Evolutionary conservation across 108 stramenopile genomes (phyloP), one percentile per base, ranked within the genome.

Genomic region (Poteriospumella lacustris): DNA sequence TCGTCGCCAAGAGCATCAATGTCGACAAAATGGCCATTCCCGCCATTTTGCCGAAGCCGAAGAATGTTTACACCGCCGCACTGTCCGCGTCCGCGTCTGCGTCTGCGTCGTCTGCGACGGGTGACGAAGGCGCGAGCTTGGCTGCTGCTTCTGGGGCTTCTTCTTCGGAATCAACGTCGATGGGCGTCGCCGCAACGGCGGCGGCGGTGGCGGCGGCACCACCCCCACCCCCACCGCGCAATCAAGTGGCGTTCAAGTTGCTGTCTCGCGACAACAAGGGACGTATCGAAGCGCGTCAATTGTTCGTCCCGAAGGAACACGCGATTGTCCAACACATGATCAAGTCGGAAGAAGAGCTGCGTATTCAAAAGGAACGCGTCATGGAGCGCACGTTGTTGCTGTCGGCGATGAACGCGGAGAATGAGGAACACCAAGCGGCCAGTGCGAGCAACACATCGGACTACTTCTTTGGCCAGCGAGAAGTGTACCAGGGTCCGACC

Each of bases 301-400:
- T 73, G 36, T 42, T 73, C 5, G 47, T 73, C 31, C 41, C 70
- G 9, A 42, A 73, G 31, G 12, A 73, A 19, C 26, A 73, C 41
- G 26, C 12, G 5, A 73, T 73, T n/a, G 70, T 34, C 9, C 12
- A 33, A 5, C 3, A 42, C 3, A 28, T 73, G 28, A 19, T 52
- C 3, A 44, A 73, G 41, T n/a, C 70, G 26, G 70, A 56, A 73
- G 70, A 73, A 73, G 70, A 15, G 9, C 70, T 29, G 31, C 36
- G 70, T 3, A 44, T 73, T 44, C 31, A 39, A 42, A 73, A 73
- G 31, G 40, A 73, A 38, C 3, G 36, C 9, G 31, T 73, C 31
- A 73, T 33, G 41, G 12, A 73, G 31, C 26, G 47, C 9, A 31
- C 36, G 38, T 73, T 73, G 42, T 3, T 42, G 36, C 5, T 73